Evolutionary conservation across 768 basidiomycete genomes (phyloP).

Genomic region (Boletus rubroflammeus): DNA sequence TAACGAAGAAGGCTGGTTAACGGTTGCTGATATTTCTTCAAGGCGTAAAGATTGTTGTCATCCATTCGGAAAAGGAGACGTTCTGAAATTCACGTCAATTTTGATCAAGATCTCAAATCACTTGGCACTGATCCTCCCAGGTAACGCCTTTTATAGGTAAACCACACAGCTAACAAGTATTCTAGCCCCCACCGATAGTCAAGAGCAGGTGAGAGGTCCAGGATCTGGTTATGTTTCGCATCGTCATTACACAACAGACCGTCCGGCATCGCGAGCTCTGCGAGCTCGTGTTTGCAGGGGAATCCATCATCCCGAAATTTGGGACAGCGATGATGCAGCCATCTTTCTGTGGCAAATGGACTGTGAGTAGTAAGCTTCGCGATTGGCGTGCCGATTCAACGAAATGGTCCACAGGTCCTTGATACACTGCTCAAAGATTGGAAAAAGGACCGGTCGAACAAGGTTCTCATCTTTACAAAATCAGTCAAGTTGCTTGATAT

Average conservation of each 20-base stretch:
- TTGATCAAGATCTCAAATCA: slow-evolving; percentile 89
- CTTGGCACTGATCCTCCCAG: slow-evolving; percentile 78
- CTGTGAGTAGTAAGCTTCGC: slow-evolving; percentile 42
- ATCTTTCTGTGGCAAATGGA: slow-evolving; percentile 82
- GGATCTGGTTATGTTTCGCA: not conserved
- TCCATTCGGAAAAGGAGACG: slow-evolving; percentile 40
- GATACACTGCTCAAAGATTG: slow-evolving; percentile 62
- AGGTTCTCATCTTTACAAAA: slow-evolving; percentile 92
- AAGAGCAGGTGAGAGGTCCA: slow-evolving; percentile 53
- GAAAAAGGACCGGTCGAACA: slow-evolving; percentile 66
- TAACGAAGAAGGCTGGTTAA: not conserved
- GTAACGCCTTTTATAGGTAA: slow-evolving; percentile 35
- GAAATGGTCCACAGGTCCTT: slow-evolving; percentile 50
- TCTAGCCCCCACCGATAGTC: slow-evolving; percentile 62
- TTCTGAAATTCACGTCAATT: slow-evolving; percentile 79
- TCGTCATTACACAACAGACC: slow-evolving; percentile 27
- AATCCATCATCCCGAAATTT: slow-evolving; percentile 51
- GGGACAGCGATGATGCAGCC: slow-evolving; percentile 60
- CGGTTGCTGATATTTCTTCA: slow-evolving; percentile 22
- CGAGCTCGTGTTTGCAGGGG: slow-evolving; percentile 59
- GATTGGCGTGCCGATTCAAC: not conserved
- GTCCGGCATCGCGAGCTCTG: slow-evolving; percentile 59
- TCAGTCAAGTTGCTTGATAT: slow-evolving; percentile 87
- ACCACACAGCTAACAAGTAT: not conserved
- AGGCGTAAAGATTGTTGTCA: slow-evolving; percentile 61